Conservation (phyloP, 2,329 filamentous ascomycete genomes). For the Monosporascus sp. region DNA sequence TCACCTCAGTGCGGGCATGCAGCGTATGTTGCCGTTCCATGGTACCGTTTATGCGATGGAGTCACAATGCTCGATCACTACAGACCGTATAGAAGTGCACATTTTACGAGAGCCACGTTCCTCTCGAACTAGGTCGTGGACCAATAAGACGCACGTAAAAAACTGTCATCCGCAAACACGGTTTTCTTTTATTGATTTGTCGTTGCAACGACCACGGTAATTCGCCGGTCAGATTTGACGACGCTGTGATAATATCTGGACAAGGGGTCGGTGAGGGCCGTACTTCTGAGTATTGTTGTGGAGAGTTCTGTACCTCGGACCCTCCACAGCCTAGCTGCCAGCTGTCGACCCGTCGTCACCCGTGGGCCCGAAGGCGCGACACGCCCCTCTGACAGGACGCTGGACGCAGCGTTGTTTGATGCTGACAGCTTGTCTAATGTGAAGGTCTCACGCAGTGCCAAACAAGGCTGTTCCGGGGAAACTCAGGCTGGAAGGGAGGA, state of each 20-base stretch:
- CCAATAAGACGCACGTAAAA: constrained; percentile 2
- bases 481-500: too few species aligned
- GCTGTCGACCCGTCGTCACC: neutral
- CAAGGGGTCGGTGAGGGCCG: neutral
- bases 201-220: neutral
- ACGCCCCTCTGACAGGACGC: too few species aligned
- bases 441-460: too few species aligned
- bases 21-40: neutral
- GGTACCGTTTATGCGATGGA: neutral
- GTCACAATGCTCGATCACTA: neutral
- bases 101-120: neutral
- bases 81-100: neutral
- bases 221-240: neutral
- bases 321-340: neutral
- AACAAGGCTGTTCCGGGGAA: too few species aligned
- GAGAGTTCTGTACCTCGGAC: neutral
- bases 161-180: neutral
- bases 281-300: neutral
- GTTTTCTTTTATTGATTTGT: neutral
- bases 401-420: too few species aligned
- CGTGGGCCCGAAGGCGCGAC: too few species aligned
- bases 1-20: neutral
- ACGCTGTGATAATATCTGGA: neutral
- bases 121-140: neutral
- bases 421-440: too few species aligned